phyloP scores from a whole-genome alignment of 805 yeast species.

The Metschnikowia chrysomelidarum region DNA sequence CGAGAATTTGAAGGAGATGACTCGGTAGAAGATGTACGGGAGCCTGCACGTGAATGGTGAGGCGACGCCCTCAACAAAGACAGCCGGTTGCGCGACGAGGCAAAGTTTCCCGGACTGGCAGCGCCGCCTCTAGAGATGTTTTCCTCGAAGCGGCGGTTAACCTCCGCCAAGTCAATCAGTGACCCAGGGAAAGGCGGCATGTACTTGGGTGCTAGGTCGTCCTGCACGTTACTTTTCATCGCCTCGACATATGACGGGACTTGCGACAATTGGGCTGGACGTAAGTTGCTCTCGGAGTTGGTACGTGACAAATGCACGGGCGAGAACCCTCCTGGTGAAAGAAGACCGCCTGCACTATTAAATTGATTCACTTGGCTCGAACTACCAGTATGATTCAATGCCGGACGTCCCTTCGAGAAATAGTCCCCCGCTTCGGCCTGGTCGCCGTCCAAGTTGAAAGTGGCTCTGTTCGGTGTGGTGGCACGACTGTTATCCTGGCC shows the following conservation, averaged over 20 bases:
- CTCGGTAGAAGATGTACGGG: conserved; percentile 24
- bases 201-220: conserved; percentile 71
- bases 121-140: conserved; percentile 3
- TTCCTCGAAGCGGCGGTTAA: conserved; percentile 30
- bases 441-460: conserved; percentile 36
- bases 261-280: conserved; percentile 33
- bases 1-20: conserved; percentile 73
- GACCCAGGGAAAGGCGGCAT: conserved; percentile 49
- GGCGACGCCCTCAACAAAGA: conserved; percentile 27
- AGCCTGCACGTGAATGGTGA: conserved; percentile 21
- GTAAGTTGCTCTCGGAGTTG: conserved; percentile 45
- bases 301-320: conserved; percentile 58
- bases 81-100: conserved; percentile 17
- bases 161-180: conserved; percentile 31
- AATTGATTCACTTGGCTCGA: conserved; percentile 8
- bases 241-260: conserved; percentile 91
- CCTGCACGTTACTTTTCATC: conserved; percentile 49
- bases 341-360: conserved; percentile 8
- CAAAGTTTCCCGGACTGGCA: conserved; percentile 4
- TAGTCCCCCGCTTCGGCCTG: conserved; percentile 28
- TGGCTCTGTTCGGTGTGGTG: conserved; percentile 27
- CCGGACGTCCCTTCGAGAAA: conserved; percentile 22
- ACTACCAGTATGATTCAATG: conserved; percentile 9
- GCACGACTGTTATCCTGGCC: conserved; percentile 15
- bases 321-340: conserved; percentile 47